Base-by-base conservation (phyloP, 495 filamentous ascomycete species). In the Acidomyces sp. region DNA sequence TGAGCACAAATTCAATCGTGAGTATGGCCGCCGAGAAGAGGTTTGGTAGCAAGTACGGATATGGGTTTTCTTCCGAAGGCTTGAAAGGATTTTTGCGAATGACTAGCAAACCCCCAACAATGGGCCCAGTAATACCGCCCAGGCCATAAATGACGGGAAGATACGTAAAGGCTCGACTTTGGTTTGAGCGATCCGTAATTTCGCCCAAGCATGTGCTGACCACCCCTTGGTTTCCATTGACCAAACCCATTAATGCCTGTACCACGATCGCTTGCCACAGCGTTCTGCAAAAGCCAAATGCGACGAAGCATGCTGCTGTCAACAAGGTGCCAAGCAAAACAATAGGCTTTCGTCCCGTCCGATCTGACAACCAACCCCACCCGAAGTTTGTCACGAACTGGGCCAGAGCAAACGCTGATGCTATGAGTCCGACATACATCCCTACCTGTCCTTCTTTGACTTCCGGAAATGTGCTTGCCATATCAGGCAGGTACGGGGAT, bases 201-300 rank as follows among this genome's bases (percentile, higher is more conserved):
- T 97, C 90, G 9, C 92, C 90, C 19, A 97, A 64, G 41, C 85
- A 90, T 1, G 92, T 94, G 19, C 84, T 86, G 2, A 97, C 82
- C 15, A 96, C 72, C 4, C 72, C 80, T 52, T 76, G 73, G 49
- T 97, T 97, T 9, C 92, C 90, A 56, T 96, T 96, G 17, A 92
- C 75, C 31, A 93, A 52, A 10, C 90, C 90, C 83, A 94, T 94
- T 28, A 88, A 61, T 0, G 77, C 74, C 55, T 97, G 92, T 7
- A 93, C 85, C 16, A 77, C 31, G 4, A 94, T 68, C 6, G 93
- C 78, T 53, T 95, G 86, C 66, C 70, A 76, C 20, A 94, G 71
- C 0, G 70, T 87, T 48, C 61, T 74, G 55, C 85, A 87, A 48
- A 95, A 85, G 1, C 90, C 90, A 56, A 96, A 96, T 0, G 72